Conservation (phyloP, 2,329 filamentous ascomycete genomes). For the Fusarium hainanense region DNA sequence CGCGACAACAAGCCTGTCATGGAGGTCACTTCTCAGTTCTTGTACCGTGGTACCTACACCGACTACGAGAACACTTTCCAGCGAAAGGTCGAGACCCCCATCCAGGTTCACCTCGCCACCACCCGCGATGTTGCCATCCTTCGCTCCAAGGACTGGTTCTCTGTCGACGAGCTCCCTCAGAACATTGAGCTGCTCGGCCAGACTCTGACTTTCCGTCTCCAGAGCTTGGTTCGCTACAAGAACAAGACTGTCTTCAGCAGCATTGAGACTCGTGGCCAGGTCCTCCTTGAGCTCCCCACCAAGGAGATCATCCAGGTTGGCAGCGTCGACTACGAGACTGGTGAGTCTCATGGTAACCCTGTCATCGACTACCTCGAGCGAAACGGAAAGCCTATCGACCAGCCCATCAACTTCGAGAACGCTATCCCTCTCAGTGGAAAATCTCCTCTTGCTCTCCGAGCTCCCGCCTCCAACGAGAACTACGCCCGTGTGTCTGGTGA, state of each 20-base stretch:
- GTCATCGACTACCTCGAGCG: slow-evolving; percentile 96
- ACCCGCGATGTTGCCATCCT: slow-evolving; percentile 93
- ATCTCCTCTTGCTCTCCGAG: slow-evolving; percentile 86
- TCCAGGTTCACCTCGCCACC: slow-evolving; percentile 88
- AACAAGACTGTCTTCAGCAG: slow-evolving; percentile 91
- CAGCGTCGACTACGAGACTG: slow-evolving; percentile 95
- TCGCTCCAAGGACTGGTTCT: slow-evolving; percentile 98
- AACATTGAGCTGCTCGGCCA: slow-evolving; percentile 91
- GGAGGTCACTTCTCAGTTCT: slow-evolving; percentile 98
- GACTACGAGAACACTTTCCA: slow-evolving; percentile 99
- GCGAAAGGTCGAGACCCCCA: slow-evolving; percentile 93
- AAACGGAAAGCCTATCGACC: slow-evolving; percentile 91
- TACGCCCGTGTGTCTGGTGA: slow-evolving; percentile 98
- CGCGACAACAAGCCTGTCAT: slow-evolving; percentile 88
- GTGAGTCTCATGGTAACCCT: slow-evolving; percentile 92
- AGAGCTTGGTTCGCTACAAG: slow-evolving; percentile 93
- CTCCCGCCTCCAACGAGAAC: slow-evolving; percentile 95
- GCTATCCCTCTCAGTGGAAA: slow-evolving; percentile 95
- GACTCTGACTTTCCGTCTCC: slow-evolving; percentile 94
- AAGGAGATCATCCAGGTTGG: slow-evolving; percentile 98
- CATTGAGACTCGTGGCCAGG: slow-evolving; percentile 91
- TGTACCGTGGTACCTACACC: slow-evolving; percentile 92
- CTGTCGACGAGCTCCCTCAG: slow-evolving; percentile 73
- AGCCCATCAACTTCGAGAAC: slow-evolving; percentile 97
- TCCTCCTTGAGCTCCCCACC: slow-evolving; percentile 91